Conservation (phyloP, 306 rosid species). For the Pyrus communis region DNA sequence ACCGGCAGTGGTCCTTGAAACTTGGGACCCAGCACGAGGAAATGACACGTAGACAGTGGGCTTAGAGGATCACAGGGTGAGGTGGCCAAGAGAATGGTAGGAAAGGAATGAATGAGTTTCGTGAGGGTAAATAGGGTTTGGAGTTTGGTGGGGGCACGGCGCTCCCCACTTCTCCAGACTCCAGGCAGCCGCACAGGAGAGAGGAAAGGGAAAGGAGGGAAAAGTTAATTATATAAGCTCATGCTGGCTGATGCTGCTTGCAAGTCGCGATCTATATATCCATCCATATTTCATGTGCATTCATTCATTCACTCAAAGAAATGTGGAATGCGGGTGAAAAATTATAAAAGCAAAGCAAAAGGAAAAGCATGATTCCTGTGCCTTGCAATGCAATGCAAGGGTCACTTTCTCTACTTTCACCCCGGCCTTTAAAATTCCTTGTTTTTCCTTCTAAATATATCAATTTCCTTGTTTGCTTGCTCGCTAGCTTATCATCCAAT, state of each 20-base stretch:
- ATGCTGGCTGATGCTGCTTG: background rate
- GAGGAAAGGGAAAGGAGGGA: slow-evolving; percentile 5
- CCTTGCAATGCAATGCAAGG: slow-evolving; percentile 19
- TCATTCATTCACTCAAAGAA: slow-evolving; percentile 36
- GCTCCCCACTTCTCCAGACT: background rate
- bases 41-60: slow-evolving; percentile 36
- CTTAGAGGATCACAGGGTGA: slow-evolving; percentile 26
- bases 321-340: background rate
- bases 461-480: no score
- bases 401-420: slow-evolving; percentile 11
- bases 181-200: background rate
- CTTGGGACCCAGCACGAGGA: slow-evolving; percentile 11
- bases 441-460: no score
- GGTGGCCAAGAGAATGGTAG: slow-evolving; percentile 26
- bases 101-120: background rate
- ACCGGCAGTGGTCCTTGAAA: background rate
- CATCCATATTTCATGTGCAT: slow-evolving; percentile 61
- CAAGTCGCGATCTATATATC: slow-evolving; percentile 35
- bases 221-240: slow-evolving; percentile 20
- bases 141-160: slow-evolving; percentile 9
- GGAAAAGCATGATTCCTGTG: slow-evolving; percentile 36
- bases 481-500: background rate
- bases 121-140: background rate
- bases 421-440: background rate
- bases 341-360: slow-evolving; percentile 30